A percentile compares a stretch with the other conserved stretches of the same genome.
Conservation (phyloP, 106 monocot species). For the Dendrobium catenatum region DNA sequence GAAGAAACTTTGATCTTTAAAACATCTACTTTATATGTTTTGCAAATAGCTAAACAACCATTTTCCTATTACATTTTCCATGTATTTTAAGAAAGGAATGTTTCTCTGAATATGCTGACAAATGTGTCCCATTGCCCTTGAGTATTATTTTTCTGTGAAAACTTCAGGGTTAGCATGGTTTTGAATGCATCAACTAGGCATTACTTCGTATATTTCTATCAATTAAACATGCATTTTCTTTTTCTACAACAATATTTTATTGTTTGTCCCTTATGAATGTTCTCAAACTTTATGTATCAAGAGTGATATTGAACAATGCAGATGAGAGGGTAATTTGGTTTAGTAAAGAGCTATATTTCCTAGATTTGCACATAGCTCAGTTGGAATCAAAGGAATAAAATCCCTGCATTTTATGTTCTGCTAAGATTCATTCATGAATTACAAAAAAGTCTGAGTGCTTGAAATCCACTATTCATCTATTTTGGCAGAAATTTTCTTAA, state of each 20-base stretch:
- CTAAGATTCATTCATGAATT: too few relatives aligned
- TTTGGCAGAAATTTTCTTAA: too few relatives aligned
- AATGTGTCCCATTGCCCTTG: neutral
- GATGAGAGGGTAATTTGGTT: too few relatives aligned
- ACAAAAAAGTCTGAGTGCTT: too few relatives aligned
- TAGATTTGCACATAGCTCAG: too few relatives aligned
- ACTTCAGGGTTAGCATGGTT: neutral
- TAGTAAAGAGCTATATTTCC: too few relatives aligned
- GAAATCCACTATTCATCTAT: too few relatives aligned
- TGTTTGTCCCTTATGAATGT: neutral
- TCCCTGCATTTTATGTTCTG: too few relatives aligned
- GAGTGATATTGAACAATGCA: too few relatives aligned
- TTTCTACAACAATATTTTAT: neutral
- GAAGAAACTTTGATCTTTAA: neutral
- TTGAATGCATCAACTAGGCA: neutral
- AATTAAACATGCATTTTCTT: neutral
- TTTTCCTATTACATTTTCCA: neutral
- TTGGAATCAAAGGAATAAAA: too few relatives aligned
- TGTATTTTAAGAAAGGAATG: neutral
- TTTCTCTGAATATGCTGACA: neutral
- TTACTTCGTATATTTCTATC: neutral
- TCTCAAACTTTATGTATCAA: neutral
- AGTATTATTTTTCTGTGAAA: neutral
- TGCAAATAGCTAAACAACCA: constrained; percentile 4
- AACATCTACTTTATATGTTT: neutral